Conservation (phyloP, 495 filamentous ascomycete species). For the Podospora appendiculata region DNA sequence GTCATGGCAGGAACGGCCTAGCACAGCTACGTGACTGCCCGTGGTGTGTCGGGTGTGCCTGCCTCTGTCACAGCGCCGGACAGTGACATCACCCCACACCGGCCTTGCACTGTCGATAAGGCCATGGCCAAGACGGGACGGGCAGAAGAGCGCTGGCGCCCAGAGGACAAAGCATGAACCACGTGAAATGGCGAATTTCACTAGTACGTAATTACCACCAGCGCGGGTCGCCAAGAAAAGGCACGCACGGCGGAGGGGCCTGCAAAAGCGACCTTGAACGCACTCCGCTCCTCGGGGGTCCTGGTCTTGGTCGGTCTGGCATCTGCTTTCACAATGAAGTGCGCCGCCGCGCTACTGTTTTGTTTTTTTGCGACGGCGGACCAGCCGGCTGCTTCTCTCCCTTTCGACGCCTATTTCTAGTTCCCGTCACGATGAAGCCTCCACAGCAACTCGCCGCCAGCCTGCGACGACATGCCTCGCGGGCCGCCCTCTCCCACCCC, state of each 20-base stretch:
- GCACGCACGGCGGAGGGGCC: neutral
- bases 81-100: neutral
- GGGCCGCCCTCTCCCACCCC: slow-evolving; percentile 3
- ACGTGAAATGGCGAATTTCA: slow-evolving; percentile 28
- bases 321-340: no score
- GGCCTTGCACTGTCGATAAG: neutral
- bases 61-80: neutral
- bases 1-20: no score
- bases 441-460: slow-evolving; percentile 1
- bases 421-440: slow-evolving; percentile 15
- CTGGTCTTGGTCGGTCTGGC: no score
- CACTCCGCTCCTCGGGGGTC: no score
- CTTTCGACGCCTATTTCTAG: no score
- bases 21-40: no score
- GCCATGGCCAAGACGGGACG: no score
- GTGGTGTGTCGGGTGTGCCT: no score
- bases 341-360: neutral
- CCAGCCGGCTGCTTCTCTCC: no score
- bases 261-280: neutral
- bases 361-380: neutral
- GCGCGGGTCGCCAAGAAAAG: neutral
- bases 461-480: slow-evolving; percentile 8
- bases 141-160: no score
- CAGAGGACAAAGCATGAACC: no score
- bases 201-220: neutral